phyloP scores from a whole-genome alignment of 805 yeast species.

The Starmerella bacillaris region DNA sequence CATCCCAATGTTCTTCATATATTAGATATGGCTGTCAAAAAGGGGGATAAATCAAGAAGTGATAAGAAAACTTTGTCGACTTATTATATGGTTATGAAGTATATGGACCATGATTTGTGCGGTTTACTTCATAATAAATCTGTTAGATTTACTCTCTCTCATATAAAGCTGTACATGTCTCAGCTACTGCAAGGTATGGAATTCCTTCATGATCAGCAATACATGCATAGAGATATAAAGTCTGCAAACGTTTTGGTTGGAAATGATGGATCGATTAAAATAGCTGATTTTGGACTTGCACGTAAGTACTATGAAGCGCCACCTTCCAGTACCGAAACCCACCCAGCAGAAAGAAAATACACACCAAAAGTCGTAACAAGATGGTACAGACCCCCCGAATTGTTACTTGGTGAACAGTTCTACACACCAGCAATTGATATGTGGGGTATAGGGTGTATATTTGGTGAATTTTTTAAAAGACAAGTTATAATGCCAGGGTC shows the following conservation, averaged over 20 bases:
- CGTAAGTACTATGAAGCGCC: constrained; percentile 45
- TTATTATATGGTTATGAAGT: constrained; percentile 80
- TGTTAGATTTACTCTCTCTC: constrained; percentile 40
- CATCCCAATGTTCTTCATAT: constrained; percentile 62
- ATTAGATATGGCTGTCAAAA: constrained; percentile 49
- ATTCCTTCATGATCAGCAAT: constrained; percentile 47
- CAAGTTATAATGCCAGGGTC: constrained; percentile 74
- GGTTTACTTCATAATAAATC: constrained; percentile 73
- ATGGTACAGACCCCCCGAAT: constrained; percentile 95
- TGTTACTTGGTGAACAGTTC: constrained; percentile 63
- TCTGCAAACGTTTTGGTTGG: constrained; percentile 87
- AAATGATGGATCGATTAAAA: constrained; percentile 55
- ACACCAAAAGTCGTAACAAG: constrained; percentile 78
- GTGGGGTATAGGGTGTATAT: constrained; percentile 96
- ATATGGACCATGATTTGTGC: constrained; percentile 79
- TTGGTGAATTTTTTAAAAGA: constrained; percentile 71
- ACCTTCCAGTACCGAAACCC: constrained; percentile 35
- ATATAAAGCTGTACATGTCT: constrained; percentile 63
- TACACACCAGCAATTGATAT: constrained; percentile 91
- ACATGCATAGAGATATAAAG: constrained; percentile 79
- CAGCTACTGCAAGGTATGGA: constrained; percentile 69
- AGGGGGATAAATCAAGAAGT: constrained; percentile 10
- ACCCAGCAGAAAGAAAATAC: constrained; percentile 26
- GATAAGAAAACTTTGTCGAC: constrained; percentile 20
- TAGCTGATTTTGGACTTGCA: constrained; percentile 94